Base-by-base conservation (phyloP, 352 stramenopile genomes). In the Phytophthora podocarpi region DNA sequence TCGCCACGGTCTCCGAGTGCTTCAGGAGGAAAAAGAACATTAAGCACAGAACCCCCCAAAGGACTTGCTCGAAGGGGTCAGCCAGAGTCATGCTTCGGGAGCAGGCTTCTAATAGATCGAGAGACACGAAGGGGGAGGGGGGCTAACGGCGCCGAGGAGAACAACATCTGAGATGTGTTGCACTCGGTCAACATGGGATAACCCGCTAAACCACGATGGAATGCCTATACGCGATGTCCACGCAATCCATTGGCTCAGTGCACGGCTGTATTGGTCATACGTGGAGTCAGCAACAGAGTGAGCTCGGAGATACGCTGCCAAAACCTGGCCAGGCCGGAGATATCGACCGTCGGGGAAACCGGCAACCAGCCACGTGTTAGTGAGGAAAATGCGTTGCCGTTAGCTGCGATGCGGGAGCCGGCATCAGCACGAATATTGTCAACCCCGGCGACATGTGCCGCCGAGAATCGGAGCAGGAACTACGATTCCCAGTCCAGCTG, bases 11-110 rank as follows among this genome's bases (percentile, higher is more conserved):
- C 12, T 61, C 35, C 16, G 50, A 61, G 0, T 50, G 34, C n/a
- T 35, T 20, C 21, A 61, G n/a, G 1, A 64, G 37, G 20, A 52
- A 64, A 23, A 64, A 57, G 37, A 64, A 64, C 30, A 37, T 9
- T 18, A 68, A n/a, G 24, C 47, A 54, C 49, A 36, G n/a, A 58
- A 49, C 16, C 55, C 45, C 55, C 36, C 20, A 49, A 8, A 58
- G n/a, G 20, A 32, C 39, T 65, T 58, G 55, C 32, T 48, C 45
- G 21, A n/a, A 56, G 28, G 37, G 40, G 6, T 37, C 27, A 5
- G 37, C 12, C 20, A 47, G 18, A 13, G 36, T 13, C 0, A 66
- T 20, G 16, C 7, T 20, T n/a, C 10, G 12, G 3, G 43, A 55
- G 10, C 39, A 66, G 2, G 11, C 4, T 28, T 67, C 40, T 0